These are phyloP conservation scores for Ambrosia hybrid DNA, from an alignment of 140 eudicot species.

Conservation along the genomic window DNA sequence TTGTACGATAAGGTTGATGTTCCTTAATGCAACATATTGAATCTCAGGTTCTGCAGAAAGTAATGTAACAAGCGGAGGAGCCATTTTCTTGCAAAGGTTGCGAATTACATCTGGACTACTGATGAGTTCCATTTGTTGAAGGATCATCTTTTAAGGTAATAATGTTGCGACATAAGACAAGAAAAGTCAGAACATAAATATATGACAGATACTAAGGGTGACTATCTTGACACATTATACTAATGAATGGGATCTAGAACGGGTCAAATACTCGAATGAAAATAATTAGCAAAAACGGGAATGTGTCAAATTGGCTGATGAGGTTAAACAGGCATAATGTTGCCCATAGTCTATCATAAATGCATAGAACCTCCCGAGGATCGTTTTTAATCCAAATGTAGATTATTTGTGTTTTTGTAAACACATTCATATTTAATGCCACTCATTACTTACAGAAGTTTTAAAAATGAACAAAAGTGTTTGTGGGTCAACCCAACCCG, in stretches of 20 bases:
- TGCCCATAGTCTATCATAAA: not conserved
- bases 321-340: too few species aligned
- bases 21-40: constrained; percentile 93
- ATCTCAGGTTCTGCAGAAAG: constrained; percentile 99
- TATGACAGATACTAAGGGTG: not conserved
- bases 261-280: not conserved
- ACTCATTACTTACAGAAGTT: not conserved
- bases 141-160: constrained; percentile 72
- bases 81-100: constrained; percentile 99
- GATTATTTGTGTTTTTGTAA: not conserved
- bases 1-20: constrained; percentile 95
- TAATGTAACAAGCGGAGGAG: constrained; percentile 98
- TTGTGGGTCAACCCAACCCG: not conserved
- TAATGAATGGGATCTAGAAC: not conserved
- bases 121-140: constrained; percentile 96
- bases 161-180: constrained; percentile 11
- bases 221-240: too few species aligned
- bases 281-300: not conserved
- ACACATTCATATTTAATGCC: not conserved
- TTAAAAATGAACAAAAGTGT: constrained; percentile 1
- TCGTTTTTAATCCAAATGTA: not conserved
- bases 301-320: not conserved
- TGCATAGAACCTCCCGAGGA: not conserved
- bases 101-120: constrained; percentile 97
- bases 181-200: not conserved